Percentiles rank a stretch among this genome's conserved stretches.
Conservation (phyloP, 1,284 basidiomycete genomes). For the Melampsora americana region DNA sequence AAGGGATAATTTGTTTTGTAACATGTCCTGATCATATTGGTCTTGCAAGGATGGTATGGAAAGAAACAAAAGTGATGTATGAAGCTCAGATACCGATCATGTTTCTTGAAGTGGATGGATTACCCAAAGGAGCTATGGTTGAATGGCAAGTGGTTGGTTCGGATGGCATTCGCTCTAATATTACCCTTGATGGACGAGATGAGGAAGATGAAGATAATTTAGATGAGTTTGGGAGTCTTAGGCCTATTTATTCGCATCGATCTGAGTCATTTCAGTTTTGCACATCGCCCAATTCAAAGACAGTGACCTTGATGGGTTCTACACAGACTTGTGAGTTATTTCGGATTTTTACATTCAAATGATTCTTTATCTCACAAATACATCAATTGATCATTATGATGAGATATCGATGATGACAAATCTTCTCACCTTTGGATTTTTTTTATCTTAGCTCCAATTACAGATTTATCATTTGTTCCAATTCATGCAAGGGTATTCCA, state of each 20-base stretch:
- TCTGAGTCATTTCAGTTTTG: background rate
- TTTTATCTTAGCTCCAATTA: background rate
- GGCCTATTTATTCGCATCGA: background rate
- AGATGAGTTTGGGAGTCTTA: background rate
- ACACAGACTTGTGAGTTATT: background rate
- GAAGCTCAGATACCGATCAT: constrained; percentile 59
- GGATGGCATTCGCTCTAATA: constrained; percentile 51
- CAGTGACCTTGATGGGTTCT: background rate
- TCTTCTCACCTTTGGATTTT: background rate
- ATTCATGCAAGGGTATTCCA: constrained; percentile 2
- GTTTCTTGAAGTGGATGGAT: constrained; percentile 65
- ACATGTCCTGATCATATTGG: background rate
- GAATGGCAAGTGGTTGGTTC: constrained; percentile 58
- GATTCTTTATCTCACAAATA: background rate
- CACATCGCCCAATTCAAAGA: background rate
- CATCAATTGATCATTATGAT: no score
- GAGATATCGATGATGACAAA: background rate
- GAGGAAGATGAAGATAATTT: constrained; percentile 46
- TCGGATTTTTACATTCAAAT: no score
- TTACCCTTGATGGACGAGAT: constrained; percentile 43
- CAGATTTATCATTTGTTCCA: background rate
- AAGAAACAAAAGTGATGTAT: constrained; percentile 36
- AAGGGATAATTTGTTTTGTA: constrained; percentile 29
- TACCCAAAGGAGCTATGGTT: constrained; percentile 70
- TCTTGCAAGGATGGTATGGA: constrained; percentile 28